Conservation (phyloP, 2,329 filamentous ascomycete species). For the Fonsecaea pedrosoi region DNA sequence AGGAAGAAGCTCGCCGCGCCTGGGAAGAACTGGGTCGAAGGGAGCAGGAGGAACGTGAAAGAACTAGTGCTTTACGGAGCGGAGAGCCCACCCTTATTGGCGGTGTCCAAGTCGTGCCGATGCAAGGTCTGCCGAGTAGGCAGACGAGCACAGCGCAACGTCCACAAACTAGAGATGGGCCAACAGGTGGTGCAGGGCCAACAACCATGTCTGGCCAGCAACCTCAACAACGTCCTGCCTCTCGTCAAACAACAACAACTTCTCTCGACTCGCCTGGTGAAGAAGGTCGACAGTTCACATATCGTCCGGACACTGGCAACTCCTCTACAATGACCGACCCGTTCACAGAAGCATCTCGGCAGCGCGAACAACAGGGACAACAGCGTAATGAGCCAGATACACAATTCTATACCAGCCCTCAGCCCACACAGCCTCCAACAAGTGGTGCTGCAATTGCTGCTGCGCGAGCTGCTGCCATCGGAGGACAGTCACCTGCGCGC, state of each 20-base stretch:
- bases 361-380: constrained; percentile 42
- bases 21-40: constrained; percentile 96
- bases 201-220: constrained; percentile 43
- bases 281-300: constrained; percentile 56
- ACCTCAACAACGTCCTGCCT: constrained; percentile 36
- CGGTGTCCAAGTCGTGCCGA: constrained; percentile 93
- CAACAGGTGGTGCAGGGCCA: constrained; percentile 49
- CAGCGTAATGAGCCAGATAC: constrained; percentile 49
- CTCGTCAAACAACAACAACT: constrained; percentile 37
- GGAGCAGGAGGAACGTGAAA: constrained; percentile 90
- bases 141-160: constrained; percentile 55
- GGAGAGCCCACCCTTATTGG: constrained; percentile 89
- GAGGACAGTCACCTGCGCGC: constrained; percentile 19
- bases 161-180: constrained; percentile 55
- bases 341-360: constrained; percentile 58
- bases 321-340: constrained; percentile 68
- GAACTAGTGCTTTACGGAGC: constrained; percentile 81
- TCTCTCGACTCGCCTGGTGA: constrained; percentile 45
- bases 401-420: constrained; percentile 42
- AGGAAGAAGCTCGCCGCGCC: constrained; percentile 90
- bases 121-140: constrained; percentile 72
- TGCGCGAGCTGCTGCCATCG: constrained; percentile 36
- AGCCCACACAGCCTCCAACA: constrained; percentile 44
- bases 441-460: constrained; percentile 42
- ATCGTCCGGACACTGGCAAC: constrained; percentile 54